Percentiles rank a stretch among this genome's conserved stretches.
phyloP scores from a whole-genome alignment of 1,284 basidiomycete species.

The Thelephora terrestris region DNA sequence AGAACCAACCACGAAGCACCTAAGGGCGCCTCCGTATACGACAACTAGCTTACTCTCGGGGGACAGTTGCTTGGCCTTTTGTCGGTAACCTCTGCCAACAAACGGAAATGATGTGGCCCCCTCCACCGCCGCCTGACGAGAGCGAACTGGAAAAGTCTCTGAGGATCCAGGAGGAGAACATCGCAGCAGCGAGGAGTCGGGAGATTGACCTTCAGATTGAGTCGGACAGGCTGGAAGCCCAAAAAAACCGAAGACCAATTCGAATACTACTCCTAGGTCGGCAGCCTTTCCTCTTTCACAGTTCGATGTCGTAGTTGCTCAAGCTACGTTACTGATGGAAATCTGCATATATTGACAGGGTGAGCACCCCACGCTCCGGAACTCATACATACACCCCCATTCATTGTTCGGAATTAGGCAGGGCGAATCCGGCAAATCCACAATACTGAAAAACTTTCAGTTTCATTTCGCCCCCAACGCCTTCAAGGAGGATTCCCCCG shows the following conservation, averaged over 20 bases:
- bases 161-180: slow-evolving; percentile 35
- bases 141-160: slow-evolving; percentile 16
- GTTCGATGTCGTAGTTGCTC: too few relatives aligned
- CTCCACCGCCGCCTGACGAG: slow-evolving; percentile 15
- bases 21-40: too few relatives aligned
- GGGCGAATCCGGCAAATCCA: slow-evolving; percentile 59
- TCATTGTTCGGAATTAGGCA: slow-evolving; percentile 32
- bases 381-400: not conserved
- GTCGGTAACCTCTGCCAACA: too few relatives aligned
- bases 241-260: slow-evolving; percentile 27
- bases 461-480: slow-evolving; percentile 48
- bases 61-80: too few relatives aligned
- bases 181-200: slow-evolving; percentile 44
- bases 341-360: not conserved
- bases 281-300: slow-evolving; percentile 10
- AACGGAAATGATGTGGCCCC: slow-evolving; percentile 13
- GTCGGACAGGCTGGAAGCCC: slow-evolving; percentile 29
- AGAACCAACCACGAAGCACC: too few relatives aligned
- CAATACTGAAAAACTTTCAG: slow-evolving; percentile 56
- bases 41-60: too few relatives aligned
- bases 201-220: slow-evolving; percentile 41
- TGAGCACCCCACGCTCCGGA: not conserved
- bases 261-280: slow-evolving; percentile 48
- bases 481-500: slow-evolving; percentile 43
- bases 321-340: not conserved